Evolutionary conservation across 2,329 filamentous ascomycete species (phyloP).

Genomic region (Alternaria postmessia): DNA sequence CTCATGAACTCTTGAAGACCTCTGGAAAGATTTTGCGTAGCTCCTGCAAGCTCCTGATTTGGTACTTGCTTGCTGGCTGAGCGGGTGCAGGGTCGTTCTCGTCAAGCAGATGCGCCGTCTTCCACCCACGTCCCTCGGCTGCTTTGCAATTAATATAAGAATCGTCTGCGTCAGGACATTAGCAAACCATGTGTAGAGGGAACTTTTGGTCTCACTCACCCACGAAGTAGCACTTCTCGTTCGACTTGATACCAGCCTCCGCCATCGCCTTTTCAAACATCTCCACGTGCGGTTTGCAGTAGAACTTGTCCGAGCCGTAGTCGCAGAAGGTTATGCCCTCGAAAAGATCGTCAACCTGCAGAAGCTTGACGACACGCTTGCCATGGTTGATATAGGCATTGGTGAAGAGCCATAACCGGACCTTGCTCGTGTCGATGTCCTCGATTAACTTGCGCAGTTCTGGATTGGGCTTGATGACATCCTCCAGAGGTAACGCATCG

Average conservation of each 20-base stretch:
- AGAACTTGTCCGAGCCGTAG: conserved; percentile 74
- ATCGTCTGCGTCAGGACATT: conserved; percentile 70
- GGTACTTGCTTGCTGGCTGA: conserved; percentile 72
- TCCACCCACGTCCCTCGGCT: conserved; percentile 85
- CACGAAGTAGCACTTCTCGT: conserved; percentile 87
- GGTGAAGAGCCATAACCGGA: conserved; percentile 92
- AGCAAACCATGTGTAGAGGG: conserved; percentile 12
- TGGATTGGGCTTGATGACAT: conserved; percentile 80
- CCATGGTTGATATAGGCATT: conserved; percentile 95
- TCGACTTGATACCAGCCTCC: conserved; percentile 75
- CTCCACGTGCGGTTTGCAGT: conserved; percentile 84
- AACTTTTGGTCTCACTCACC: conserved; percentile 63
- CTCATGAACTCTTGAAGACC: conserved; percentile 72
- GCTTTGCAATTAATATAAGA: conserved; percentile 82
- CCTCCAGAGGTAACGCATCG: conserved; percentile 88
- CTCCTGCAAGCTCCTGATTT: conserved; percentile 79
- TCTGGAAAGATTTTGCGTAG: conserved; percentile 80
- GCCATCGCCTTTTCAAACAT: conserved; percentile 91
- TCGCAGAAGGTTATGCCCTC: conserved; percentile 96
- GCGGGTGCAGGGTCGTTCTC: conserved; percentile 70
- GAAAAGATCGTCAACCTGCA: conserved; percentile 87
- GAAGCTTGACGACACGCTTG: conserved; percentile 78
- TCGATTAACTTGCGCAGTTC: conserved; percentile 77
- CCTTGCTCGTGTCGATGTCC: conserved; percentile 83
- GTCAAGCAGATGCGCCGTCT: conserved; percentile 84